These are phyloP conservation scores for Thelonectria rubi DNA, from an alignment of 2,329 filamentous ascomycete genomes.

Conservation along the genomic window DNA sequence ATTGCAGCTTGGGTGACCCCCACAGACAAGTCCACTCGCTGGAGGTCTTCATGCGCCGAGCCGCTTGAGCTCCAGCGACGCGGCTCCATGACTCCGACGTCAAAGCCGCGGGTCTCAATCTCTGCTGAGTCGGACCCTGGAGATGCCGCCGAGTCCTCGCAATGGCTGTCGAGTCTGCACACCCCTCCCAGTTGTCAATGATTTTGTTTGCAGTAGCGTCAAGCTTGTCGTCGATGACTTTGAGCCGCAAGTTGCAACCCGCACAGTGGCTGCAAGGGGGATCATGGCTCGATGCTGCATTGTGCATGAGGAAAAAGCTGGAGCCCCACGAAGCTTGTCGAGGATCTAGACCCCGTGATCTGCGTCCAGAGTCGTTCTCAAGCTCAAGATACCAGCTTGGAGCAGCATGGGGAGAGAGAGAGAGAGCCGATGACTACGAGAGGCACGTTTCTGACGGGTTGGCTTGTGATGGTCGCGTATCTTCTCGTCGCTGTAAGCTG, in stretches of 20 bases:
- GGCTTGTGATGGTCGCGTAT: slow-evolving; percentile 4
- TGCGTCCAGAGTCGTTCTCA: slow-evolving; percentile 20
- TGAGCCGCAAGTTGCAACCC: slow-evolving; percentile 35
- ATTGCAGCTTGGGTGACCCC: slow-evolving; percentile 16
- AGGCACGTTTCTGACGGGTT: slow-evolving; percentile 11
- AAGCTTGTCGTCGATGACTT: slow-evolving; percentile 17
- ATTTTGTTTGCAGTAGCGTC: slow-evolving; percentile 3
- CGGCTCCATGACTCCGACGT: slow-evolving; percentile 4
- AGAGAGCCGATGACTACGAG: slow-evolving; percentile 8
- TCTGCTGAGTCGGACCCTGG: background rate
- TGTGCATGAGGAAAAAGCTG: slow-evolving; percentile 40
- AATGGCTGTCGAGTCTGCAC: no score
- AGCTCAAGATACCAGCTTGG: no score
- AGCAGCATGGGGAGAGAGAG: background rate
- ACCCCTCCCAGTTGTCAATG: slow-evolving; percentile 13
- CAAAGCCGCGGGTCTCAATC: slow-evolving; percentile 5
- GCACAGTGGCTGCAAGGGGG: slow-evolving; percentile 36
- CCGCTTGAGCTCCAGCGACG: background rate
- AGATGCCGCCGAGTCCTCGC: slow-evolving; percentile 10
- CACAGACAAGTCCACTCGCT: slow-evolving; percentile 2
- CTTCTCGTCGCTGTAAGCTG: slow-evolving; percentile 1
- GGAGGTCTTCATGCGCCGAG: slow-evolving; percentile 20
- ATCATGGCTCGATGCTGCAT: slow-evolving; percentile 32
- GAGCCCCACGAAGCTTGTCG: slow-evolving; percentile 42
- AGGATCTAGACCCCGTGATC: slow-evolving; percentile 40